A percentile compares a stretch with the other conserved stretches of the same genome.
phyloP scores from a whole-genome alignment of 805 yeast genomes.

The Henningerozyma blattae region DNA sequence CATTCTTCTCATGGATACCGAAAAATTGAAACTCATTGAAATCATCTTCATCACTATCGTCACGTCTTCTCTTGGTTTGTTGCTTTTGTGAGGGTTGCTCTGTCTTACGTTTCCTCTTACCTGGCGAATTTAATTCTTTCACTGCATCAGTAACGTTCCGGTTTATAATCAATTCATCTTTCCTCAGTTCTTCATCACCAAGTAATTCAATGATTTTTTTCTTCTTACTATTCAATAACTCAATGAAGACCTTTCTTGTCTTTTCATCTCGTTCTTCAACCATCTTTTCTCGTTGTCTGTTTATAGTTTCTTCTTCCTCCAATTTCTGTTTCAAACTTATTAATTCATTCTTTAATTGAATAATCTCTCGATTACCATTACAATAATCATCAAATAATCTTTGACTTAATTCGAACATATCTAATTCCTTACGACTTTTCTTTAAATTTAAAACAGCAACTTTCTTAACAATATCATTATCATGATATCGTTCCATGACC shows the following conservation, averaged over 20 bases:
- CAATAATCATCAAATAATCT: slow-evolving; percentile 7
- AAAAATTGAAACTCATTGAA: slow-evolving; percentile 13
- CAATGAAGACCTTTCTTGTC: slow-evolving; percentile 11
- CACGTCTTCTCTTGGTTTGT: background rate
- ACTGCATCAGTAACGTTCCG: slow-evolving; percentile 9
- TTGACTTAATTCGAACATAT: slow-evolving; percentile 15
- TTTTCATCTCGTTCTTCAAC: slow-evolving; percentile 14
- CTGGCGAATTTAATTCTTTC: slow-evolving; percentile 14
- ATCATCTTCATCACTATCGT: slow-evolving; percentile 6
- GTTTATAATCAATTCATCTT: slow-evolving; percentile 12
- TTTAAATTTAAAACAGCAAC: slow-evolving; percentile 13
- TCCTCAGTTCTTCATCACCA: background rate
- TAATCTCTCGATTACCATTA: slow-evolving; percentile 7
- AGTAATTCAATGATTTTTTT: slow-evolving; percentile 10
- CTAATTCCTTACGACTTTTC: slow-evolving; percentile 16
- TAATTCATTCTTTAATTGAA: background rate
- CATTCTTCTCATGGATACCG: slow-evolving; percentile 10
- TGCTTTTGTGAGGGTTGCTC: background rate
- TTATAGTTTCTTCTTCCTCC: slow-evolving; percentile 4
- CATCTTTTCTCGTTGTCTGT: slow-evolving; percentile 5
- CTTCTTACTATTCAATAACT: slow-evolving; percentile 19
- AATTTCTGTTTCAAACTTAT: too few relatives aligned
- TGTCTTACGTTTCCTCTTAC: slow-evolving; percentile 8
- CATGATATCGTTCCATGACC: slow-evolving; percentile 10
- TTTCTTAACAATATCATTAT: slow-evolving; percentile 11